These are phyloP conservation scores for Barbatosphaeria neglecta DNA, from an alignment of 495 filamentous ascomycete species.

Conservation along the genomic window DNA sequence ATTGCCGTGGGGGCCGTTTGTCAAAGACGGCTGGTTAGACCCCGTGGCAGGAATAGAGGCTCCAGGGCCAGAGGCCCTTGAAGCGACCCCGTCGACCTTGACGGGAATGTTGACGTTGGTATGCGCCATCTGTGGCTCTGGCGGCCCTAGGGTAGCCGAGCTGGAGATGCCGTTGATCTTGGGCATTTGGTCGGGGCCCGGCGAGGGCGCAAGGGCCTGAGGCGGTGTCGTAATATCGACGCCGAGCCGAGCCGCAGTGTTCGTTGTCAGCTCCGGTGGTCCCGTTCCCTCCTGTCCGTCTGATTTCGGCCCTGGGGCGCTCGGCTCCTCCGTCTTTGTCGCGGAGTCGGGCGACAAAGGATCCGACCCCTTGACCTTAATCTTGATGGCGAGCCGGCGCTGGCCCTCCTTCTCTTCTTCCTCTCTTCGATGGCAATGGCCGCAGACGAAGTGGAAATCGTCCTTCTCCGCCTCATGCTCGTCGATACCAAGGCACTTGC, in stretches of 20 bases:
- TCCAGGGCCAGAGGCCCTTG: not conserved
- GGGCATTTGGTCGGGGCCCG: not conserved
- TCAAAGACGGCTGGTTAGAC: not conserved
- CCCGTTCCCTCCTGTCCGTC: too few relatives aligned
- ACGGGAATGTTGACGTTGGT: not conserved
- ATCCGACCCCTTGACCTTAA: conserved; percentile 56
- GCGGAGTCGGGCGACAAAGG: conserved; percentile 7
- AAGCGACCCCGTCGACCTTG: not conserved
- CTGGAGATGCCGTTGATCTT: not conserved
- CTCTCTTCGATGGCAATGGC: conserved; percentile 51
- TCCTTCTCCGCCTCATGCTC: conserved; percentile 69
- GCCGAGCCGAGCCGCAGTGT: conserved; percentile 3
- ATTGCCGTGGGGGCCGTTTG: conserved; percentile 8
- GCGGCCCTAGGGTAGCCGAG: not conserved
- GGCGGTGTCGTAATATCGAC: not conserved
- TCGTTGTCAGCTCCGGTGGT: conserved; percentile 4
- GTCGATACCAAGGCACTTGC: conserved; percentile 72
- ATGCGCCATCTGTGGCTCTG: not conserved
- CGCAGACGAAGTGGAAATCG: conserved; percentile 83
- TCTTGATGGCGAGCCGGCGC: conserved; percentile 45
- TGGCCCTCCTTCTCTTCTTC: conserved; percentile 17
- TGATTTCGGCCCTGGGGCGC: not conserved
- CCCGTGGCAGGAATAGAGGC: too few relatives aligned
- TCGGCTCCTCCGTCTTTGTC: conserved; percentile 1
- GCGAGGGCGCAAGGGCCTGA: too few relatives aligned